A percentile compares a stretch with the other conserved stretches of the same genome.
phyloP scores from a whole-genome alignment of 495 filamentous ascomycete species.

The Achaetomiella virescens region DNA sequence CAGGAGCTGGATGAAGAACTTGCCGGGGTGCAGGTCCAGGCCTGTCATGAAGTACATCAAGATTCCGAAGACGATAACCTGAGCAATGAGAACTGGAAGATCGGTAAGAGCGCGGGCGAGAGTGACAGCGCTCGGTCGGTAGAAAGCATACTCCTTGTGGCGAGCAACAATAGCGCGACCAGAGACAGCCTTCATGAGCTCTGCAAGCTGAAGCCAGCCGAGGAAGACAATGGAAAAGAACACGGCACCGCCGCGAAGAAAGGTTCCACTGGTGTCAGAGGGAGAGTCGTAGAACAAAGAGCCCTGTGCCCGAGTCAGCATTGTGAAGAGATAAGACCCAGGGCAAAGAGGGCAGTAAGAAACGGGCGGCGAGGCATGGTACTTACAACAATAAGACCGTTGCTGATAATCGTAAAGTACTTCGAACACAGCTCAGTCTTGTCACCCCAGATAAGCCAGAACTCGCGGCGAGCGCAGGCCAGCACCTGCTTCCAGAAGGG shows the following conservation, averaged over 20 bases:
- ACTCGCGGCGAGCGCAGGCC: conserved; percentile 48
- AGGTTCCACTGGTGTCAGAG: conserved; percentile 46
- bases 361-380: too few species aligned
- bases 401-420: conserved; percentile 51
- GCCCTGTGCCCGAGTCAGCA: too few species aligned
- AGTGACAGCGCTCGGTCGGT: conserved; percentile 71
- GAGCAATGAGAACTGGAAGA: conserved; percentile 61
- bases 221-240: conserved; percentile 82
- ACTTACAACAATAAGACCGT: conserved; percentile 71
- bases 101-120: conserved; percentile 74
- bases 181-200: conserved; percentile 64
- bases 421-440: conserved; percentile 56
- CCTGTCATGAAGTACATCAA: conserved; percentile 75
- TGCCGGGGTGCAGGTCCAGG: conserved; percentile 61
- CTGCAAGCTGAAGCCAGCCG: conserved; percentile 67
- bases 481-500: conserved; percentile 53
- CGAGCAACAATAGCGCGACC: conserved; percentile 71
- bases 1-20: conserved; percentile 76
- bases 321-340: too few species aligned
- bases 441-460: conserved; percentile 56
- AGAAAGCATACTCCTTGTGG: conserved; percentile 80
- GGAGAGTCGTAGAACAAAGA: conserved; percentile 70
- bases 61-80: conserved; percentile 65
- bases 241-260: conserved; percentile 48
- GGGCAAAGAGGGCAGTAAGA: too few species aligned